These are phyloP conservation scores for Thermoascus crustaceus DNA, from an alignment of 2,329 filamentous ascomycete genomes.

Conservation along the genomic window DNA sequence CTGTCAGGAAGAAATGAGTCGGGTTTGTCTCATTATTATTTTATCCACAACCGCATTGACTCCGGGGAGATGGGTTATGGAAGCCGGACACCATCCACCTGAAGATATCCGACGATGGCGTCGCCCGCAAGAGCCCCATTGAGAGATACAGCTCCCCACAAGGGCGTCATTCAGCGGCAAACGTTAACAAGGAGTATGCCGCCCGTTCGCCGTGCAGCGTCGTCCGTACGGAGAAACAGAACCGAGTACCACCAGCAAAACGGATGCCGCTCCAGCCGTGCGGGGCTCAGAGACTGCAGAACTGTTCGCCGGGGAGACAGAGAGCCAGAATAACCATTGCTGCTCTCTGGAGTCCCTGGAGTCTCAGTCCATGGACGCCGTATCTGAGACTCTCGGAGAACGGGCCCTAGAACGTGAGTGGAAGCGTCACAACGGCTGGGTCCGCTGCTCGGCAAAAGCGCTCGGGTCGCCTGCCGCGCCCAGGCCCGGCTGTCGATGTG, in stretches of 20 bases:
- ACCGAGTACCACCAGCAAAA: too few species aligned
- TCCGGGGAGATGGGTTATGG: too few species aligned
- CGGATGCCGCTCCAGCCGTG: constrained; percentile 1
- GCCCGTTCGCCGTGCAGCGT: too few species aligned
- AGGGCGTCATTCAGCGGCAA: background rate
- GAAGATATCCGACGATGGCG: background rate
- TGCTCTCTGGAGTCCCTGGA: background rate
- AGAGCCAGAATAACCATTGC: too few species aligned
- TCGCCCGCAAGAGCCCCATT: constrained; percentile 1
- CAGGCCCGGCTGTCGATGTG: background rate
- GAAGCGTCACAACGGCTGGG: background rate
- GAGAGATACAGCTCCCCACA: background rate
- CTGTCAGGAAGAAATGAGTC: too few species aligned
- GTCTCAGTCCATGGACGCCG: background rate
- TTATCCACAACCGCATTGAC: too few species aligned
- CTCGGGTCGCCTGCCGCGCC: background rate
- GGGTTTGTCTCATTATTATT: too few species aligned
- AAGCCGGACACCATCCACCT: too few species aligned
- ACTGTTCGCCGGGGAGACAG: background rate
- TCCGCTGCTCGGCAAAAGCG: background rate
- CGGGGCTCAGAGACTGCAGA: background rate
- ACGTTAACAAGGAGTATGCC: background rate
- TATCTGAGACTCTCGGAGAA: background rate
- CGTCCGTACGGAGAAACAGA: too few species aligned
- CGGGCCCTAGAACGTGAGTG: background rate